Conservation (phyloP, 495 filamentous ascomycete genomes). For the Aspergillus cavernicola region DNA sequence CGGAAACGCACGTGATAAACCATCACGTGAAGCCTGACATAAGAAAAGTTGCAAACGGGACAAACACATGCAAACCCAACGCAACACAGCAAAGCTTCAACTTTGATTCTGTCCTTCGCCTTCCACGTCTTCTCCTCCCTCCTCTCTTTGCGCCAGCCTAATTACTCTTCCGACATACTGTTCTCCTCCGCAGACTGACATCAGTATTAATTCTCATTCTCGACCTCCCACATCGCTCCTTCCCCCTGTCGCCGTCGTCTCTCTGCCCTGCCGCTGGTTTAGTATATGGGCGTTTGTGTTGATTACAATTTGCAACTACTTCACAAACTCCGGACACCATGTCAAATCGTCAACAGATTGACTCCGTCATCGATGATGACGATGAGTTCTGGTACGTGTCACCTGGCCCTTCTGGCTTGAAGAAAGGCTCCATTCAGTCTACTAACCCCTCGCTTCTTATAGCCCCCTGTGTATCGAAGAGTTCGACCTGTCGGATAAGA, state of each 20-base stretch:
- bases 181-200: slow-evolving; percentile 11
- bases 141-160: slow-evolving; percentile 21
- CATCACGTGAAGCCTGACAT: slow-evolving; percentile 20
- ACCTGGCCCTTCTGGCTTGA: neutral
- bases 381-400: slow-evolving; percentile 79
- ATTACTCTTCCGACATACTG: slow-evolving; percentile 20
- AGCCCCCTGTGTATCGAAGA: slow-evolving; percentile 99
- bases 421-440: neutral
- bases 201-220: slow-evolving; percentile 13
- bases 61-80: slow-evolving; percentile 38
- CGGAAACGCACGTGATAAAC: slow-evolving; percentile 15
- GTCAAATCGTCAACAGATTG: slow-evolving; percentile 69
- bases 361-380: slow-evolving; percentile 96
- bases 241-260: slow-evolving; percentile 11
- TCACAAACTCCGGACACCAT: slow-evolving; percentile 40
- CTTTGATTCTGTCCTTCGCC: slow-evolving; percentile 30
- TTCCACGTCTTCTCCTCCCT: slow-evolving; percentile 17
- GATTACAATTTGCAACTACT: slow-evolving; percentile 19
- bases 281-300: slow-evolving; percentile 29
- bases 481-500: slow-evolving; percentile 93
- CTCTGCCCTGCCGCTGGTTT: slow-evolving; percentile 19
- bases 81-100: slow-evolving; percentile 39
- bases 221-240: slow-evolving; percentile 14
- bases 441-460: slow-evolving; percentile 19
- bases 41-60: slow-evolving; percentile 21